phyloP scores from a whole-genome alignment of 2,329 filamentous ascomycete species.

The Nannizziopsis barbatae region DNA sequence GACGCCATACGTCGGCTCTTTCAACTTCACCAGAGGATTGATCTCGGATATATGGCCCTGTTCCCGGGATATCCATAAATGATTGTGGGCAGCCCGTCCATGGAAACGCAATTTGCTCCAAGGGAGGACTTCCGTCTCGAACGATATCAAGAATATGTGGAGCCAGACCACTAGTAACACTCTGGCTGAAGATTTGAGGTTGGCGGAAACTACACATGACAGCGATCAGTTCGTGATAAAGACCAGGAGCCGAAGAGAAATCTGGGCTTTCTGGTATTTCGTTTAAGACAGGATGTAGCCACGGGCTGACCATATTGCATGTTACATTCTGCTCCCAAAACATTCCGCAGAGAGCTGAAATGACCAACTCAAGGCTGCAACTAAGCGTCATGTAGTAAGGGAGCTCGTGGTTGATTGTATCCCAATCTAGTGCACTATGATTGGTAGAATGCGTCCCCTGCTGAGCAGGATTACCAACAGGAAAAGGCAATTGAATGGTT shows the following conservation, averaged over 20 bases:
- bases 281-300: slow-evolving; percentile 5
- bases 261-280: slow-evolving; percentile 7
- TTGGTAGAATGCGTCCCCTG: background rate
- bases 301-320: slow-evolving; percentile 9
- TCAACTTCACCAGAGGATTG: slow-evolving; percentile 5
- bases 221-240: slow-evolving; percentile 7
- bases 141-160: slow-evolving; percentile 1
- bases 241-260: slow-evolving; percentile 1
- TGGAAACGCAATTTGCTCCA: slow-evolving; percentile 2
- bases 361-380: background rate
- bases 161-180: slow-evolving; percentile 6
- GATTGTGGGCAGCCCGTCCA: slow-evolving; percentile 8
- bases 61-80: slow-evolving; percentile 9
- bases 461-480: slow-evolving; percentile 2
- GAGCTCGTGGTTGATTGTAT: background rate
- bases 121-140: slow-evolving; percentile 1
- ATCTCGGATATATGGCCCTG: slow-evolving; percentile 7
- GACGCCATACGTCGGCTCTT: slow-evolving; percentile 7
- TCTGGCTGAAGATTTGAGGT: slow-evolving; percentile 1
- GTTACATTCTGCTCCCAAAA: slow-evolving; percentile 7
- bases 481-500: background rate
- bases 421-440: background rate
- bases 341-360: slow-evolving; percentile 8
- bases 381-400: slow-evolving; percentile 10
- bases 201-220: slow-evolving; percentile 5